Base-by-base conservation (phyloP, 768 basidiomycete genomes). In the Lactarius sanguifluus region DNA sequence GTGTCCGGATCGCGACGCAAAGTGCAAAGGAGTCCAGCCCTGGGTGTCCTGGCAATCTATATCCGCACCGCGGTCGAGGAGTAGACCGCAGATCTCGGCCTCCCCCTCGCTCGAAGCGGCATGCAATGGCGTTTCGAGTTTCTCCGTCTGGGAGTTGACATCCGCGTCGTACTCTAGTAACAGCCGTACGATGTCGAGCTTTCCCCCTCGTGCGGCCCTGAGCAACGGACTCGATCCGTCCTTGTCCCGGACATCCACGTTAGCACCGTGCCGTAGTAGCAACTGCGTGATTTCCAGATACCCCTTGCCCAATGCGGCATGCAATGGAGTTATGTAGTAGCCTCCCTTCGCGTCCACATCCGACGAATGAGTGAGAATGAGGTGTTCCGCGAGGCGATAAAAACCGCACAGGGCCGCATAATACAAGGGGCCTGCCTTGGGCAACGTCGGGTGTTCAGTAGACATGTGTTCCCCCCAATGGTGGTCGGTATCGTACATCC, bases 351-450 rank as follows among this genome's bases (percentile, higher is more conserved):
- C n/a, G 7, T 59, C 54, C 3, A 63, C 47, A 1, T 67, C 61
- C 12, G 6, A 8, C 10, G 61, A 12, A 55, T 9, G 23, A 5
- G 40, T 16, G 13, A n/a, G 15, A n/a, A 67, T 9, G 16, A 67
- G 34, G 41, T 36, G 40, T 8, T 67, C 32, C 13, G 20, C 66
- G 12, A 63, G 56, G 41, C 32, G 30, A 54, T 43, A 25, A 25
- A 67, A 55, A 6, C 66, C 61, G 25, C 66, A 67, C 4, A 59
- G 4, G 20, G 40, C 50, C 0, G 57, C 66, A 45, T 63, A 67
- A n/a, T 67, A 67, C 8, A 67, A 16, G 0, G 66, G 61, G 7
- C 1, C 15, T 0, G 23, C 61, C 0, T 28, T 3, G 1, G 61
- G 61, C 1, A 1, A 32, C 13, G 20, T 28, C 23, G 66, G 61